Evolutionary conservation across 208 protist species (phyloP), one percentile per base, ranked within the genome.

Genomic region (Histomonas meleagridis): DNA sequence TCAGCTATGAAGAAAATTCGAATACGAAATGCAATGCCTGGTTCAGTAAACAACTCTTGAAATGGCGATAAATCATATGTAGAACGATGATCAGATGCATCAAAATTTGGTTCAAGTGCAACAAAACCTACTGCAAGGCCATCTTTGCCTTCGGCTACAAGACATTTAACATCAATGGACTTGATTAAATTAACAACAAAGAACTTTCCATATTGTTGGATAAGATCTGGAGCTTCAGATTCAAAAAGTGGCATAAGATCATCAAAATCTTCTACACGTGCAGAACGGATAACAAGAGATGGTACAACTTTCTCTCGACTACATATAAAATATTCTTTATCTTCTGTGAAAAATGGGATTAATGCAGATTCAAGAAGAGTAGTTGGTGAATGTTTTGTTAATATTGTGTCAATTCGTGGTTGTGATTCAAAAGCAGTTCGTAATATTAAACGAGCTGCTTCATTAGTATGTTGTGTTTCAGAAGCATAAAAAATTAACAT

Each of bases 201-300:
- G 46, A 86, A 86, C 1, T 43, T 1, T 0, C 43, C 76, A n/a
- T 86, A 51, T 48, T 86, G 14, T 86, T 86, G 40, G 10, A 86
- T 43, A 55, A 86, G 76, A 55, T 86, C 76, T 46, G 76, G 21
- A 86, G 76, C 76, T 55, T 86, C 76, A 38, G 40, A 14, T 57
- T 86, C 76, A 28, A 86, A 86, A 38, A 86, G 76, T 16, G 76
- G 76, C 76, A 86, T 86, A 43, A 86, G 46, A 28, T 86, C 76
- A 86, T 86, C 76, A 38, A 55, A 86, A 86, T 86, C 76, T 86
- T 86, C 76, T 28, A 86, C 76, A 86, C 76, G 76, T 26, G 76
- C 76, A 38, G 40, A 40, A 32, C 76, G 43, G 46, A 86, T 86
- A 28, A 86, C 46, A 14, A 86, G 76, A 3, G 76, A 46, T 86